A percentile compares a stretch with the other conserved stretches of the same genome.
phyloP scores from a whole-genome alignment of 164 flowering plant genomes.

The Warburgia ugandensis region DNA sequence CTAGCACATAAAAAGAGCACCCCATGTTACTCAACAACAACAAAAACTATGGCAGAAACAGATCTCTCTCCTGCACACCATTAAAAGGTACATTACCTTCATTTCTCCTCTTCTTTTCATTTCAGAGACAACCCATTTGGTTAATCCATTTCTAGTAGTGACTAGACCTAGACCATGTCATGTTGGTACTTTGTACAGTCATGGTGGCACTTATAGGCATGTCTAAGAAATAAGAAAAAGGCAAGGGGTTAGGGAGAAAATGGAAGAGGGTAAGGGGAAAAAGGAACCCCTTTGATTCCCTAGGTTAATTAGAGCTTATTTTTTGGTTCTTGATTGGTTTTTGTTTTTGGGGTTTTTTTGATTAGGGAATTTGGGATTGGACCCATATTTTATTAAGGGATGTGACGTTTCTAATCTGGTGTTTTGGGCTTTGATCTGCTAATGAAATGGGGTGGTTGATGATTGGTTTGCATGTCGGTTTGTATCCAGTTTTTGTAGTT shows the following conservation, averaged over 20 bases:
- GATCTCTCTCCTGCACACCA: no score
- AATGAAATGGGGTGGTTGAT: no score
- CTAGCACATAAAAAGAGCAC: no score
- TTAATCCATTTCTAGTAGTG: constrained; percentile 1
- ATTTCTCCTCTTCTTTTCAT: neutral
- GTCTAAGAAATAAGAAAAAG: no score
- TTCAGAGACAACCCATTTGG: constrained; percentile 3
- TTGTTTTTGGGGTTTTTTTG: no score
- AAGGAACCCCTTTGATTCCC: neutral
- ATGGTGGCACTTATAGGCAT: constrained; percentile 6
- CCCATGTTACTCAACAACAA: no score
- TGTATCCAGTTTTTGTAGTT: no score
- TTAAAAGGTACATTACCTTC: constrained; percentile 8
- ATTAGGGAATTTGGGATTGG: neutral
- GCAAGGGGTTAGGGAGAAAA: constrained; percentile 1
- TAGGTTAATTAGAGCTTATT: neutral
- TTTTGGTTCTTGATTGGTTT: neutral
- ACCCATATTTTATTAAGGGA: neutral
- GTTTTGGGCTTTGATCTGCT: neutral
- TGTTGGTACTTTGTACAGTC: constrained; percentile 1
- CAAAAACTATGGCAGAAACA: no score
- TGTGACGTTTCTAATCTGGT: neutral
- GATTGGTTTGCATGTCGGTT: neutral
- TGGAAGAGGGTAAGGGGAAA: neutral
- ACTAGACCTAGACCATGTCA: constrained; percentile 1